These are phyloP conservation scores for Brasilioporus rufonigricans DNA, from an alignment of 768 basidiomycete species.

Conservation along the genomic window DNA sequence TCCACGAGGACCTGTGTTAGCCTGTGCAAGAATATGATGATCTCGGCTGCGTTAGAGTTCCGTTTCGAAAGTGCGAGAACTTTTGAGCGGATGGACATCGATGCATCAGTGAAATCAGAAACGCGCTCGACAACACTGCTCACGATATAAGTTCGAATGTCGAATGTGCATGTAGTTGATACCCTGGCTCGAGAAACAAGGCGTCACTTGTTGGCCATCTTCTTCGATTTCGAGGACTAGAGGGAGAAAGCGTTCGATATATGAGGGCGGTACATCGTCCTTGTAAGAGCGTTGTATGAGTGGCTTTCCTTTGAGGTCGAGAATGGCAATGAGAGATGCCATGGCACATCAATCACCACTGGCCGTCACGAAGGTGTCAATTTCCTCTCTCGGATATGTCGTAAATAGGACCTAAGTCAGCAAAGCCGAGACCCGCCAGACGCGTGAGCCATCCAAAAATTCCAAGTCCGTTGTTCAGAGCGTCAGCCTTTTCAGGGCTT, in stretches of 20 bases:
- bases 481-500: no score
- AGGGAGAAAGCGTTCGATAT: conserved; percentile 92
- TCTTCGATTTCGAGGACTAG: conserved; percentile 95
- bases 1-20: conserved; percentile 90
- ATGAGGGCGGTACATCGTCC: conserved; percentile 88
- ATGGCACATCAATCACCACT: conserved; percentile 24
- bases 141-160: conserved; percentile 95
- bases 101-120: not conserved
- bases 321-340: conserved; percentile 83
- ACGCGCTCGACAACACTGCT: conserved; percentile 29
- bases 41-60: conserved; percentile 93
- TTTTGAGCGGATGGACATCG: conserved; percentile 28
- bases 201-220: conserved; percentile 93
- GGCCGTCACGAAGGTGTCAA: no score
- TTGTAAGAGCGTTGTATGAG: conserved; percentile 95
- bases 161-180: conserved; percentile 99
- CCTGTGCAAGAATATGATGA: conserved; percentile 94
- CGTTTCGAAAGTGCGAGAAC: conserved; percentile 95
- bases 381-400: no score
- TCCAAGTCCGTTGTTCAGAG: no score
- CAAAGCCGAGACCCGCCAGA: no score
- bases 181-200: conserved; percentile 93
- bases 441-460: no score
- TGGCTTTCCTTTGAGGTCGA: conserved; percentile 98
- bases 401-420: no score